Percentiles rank a stretch among this genome's conserved stretches.
phyloP scores from a whole-genome alignment of 805 yeast species.

The Grigorovia jiainica region DNA sequence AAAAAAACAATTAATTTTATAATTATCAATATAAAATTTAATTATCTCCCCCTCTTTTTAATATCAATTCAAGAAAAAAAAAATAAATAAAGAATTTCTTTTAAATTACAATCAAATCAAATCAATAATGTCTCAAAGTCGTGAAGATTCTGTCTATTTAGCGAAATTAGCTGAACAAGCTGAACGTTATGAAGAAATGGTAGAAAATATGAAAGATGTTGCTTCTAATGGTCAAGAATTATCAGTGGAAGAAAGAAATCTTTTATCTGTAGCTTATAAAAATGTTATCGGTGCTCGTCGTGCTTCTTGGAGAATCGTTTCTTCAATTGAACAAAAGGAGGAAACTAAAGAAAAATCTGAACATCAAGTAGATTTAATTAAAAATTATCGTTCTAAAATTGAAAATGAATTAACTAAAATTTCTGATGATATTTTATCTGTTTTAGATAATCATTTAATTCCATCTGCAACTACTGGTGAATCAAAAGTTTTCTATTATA shows the following conservation, averaged over 20 bases:
- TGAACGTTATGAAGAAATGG: constrained; percentile 99
- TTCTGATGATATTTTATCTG: constrained; percentile 87
- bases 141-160: constrained; percentile 96
- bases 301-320: constrained; percentile 98
- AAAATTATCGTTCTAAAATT: constrained; percentile 90
- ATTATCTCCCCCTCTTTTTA: too few relatives aligned
- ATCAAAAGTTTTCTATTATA: constrained; percentile 94
- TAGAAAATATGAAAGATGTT: constrained; percentile 94
- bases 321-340: constrained; percentile 96
- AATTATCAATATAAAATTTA: too few relatives aligned
- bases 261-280: constrained; percentile 94
- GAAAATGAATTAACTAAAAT: constrained; percentile 87
- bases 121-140: constrained; percentile 58
- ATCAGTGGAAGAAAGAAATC: constrained; percentile 95
- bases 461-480: constrained; percentile 95
- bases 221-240: constrained; percentile 93
- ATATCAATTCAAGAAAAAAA: too few relatives aligned
- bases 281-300: constrained; percentile 98
- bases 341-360: constrained; percentile 86
- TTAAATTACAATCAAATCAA: neutral
- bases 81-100: too few relatives aligned
- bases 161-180: constrained; percentile 99
- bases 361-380: constrained; percentile 78
- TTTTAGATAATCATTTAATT: constrained; percentile 80
- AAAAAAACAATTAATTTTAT: neutral